Percentiles rank a stretch among this genome's conserved stretches.
phyloP scores from a whole-genome alignment of 2,329 filamentous ascomycete genomes.

The Fonsecaea monophora region DNA sequence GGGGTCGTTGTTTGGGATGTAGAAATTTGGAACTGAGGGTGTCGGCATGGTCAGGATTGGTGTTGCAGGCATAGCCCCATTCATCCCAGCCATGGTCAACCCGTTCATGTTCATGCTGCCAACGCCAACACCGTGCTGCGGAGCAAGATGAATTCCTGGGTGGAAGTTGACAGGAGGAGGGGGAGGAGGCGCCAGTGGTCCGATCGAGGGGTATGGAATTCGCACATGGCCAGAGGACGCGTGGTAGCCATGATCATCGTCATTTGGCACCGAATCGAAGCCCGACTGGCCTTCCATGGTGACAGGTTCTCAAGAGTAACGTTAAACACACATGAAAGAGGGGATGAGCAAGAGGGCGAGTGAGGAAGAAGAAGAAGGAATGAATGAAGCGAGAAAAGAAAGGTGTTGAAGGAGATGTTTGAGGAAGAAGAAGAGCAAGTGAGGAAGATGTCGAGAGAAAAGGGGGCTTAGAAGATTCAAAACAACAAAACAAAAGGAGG shows the following conservation, averaged over 20 bases:
- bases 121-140: background rate
- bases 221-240: background rate
- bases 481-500: background rate
- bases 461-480: too few relatives aligned
- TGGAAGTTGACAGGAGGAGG: background rate
- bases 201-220: constrained; percentile 1
- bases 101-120: background rate
- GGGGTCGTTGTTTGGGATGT: background rate
- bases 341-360: too few relatives aligned
- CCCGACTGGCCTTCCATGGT: constrained; percentile 14
- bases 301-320: constrained; percentile 14
- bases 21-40: constrained; percentile 1
- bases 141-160: background rate
- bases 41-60: background rate
- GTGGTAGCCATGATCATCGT: background rate
- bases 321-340: constrained; percentile 10
- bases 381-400: background rate
- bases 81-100: background rate
- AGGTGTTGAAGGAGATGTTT: background rate
- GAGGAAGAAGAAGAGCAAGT: constrained; percentile 11
- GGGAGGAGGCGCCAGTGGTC: background rate
- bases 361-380: background rate
- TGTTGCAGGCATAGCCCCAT: background rate
- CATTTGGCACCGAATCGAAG: background rate
- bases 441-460: background rate